Evolutionary conservation across 2,329 filamentous ascomycete genomes (phyloP), one percentile per base, ranked within the genome.

Genomic region (Botrytis paeoniae): DNA sequence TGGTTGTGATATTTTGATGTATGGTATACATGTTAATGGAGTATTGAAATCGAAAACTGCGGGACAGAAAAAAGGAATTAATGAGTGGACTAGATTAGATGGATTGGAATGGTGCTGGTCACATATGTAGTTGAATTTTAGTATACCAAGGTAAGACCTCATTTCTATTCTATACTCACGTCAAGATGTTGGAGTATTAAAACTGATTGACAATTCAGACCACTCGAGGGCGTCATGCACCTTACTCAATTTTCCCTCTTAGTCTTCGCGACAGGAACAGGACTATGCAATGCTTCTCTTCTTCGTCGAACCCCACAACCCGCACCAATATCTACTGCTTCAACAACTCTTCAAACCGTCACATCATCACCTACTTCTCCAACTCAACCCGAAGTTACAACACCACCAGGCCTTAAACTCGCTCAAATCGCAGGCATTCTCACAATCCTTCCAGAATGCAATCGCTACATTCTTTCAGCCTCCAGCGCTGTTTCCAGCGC

Each of bases 271-370:
- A 68, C 70, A 22, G 62, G 62, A 61, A 32, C 57, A 37, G 37
- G 39, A 43, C 51, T 72, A 22, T 72, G 70, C 32, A 41, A 68
- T 22, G 70, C 62, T 25, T 72, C 70, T 48, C 39, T 59, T 29
- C 51, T 66, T n/a, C 45, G 37, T 7, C 45, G 62, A 20, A 29
- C 37, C 37, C 25, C 68, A 22, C 22, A 45, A 4, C 39, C 25
- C 9, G 41, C 61, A 25, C 22, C 70, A 32, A 43, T 37, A 68
- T 43, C 62, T n/a, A 37, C 22, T 10, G 16, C 37, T 25, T 39
- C 62, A 68, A 72, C 45, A 48, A 39, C 62, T 16, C 32, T 48
- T 41, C n/a, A 51, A 63, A 45, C 39, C 9, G 20, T 41, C 43
- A 59, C 45, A 20, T 32, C 69, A 54, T 65, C 59, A 7, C 25